Evolutionary conservation across 805 yeast genomes (phyloP).

Genomic region (Saturnispora diversa): DNA sequence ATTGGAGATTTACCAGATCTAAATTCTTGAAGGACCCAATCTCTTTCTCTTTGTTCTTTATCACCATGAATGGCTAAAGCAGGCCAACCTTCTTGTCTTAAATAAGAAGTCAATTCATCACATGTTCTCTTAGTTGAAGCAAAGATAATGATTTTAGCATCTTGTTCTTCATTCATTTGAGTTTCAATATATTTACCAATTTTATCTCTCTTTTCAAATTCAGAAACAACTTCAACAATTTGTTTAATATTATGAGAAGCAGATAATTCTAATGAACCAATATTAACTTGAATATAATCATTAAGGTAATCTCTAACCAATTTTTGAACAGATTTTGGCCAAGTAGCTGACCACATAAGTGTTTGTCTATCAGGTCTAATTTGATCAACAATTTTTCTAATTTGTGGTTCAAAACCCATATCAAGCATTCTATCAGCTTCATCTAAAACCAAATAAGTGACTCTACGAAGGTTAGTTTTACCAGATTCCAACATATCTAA

Average conservation of each 20-base stretch:
- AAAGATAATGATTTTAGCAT: conserved; percentile 72
- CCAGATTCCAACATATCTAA: conserved; percentile 95
- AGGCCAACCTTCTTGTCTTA: conserved; percentile 97
- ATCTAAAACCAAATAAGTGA: conserved; percentile 92
- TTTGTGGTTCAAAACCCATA: conserved; percentile 99
- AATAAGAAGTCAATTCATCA: conserved; percentile 85
- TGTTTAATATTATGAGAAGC: conserved; percentile 97
- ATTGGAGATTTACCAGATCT: conserved; percentile 87
- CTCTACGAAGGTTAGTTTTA: conserved; percentile 91
- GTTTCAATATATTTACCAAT: conserved; percentile 73
- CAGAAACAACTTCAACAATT: conserved; percentile 82
- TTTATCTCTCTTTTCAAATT: conserved; percentile 91
- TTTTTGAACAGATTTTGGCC: conserved; percentile 97
- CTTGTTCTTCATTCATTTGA: conserved; percentile 62
- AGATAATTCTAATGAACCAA: conserved; percentile 92
- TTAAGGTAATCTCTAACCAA: conserved; percentile 85
- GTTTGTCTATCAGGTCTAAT: conserved; percentile 99
- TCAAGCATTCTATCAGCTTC: conserved; percentile 99
- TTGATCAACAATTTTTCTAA: conserved; percentile 91
- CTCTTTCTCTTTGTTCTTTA: conserved; percentile 95
- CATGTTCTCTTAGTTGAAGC: conserved; percentile 98
- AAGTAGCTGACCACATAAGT: conserved; percentile 99
- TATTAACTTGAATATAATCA: conserved; percentile 92
- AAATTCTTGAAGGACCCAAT: conserved; percentile 94
- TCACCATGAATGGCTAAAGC: conserved; percentile 99